Conservation (phyloP, 2,329 filamentous ascomycete genomes). For the Rosellinia necatrix region DNA sequence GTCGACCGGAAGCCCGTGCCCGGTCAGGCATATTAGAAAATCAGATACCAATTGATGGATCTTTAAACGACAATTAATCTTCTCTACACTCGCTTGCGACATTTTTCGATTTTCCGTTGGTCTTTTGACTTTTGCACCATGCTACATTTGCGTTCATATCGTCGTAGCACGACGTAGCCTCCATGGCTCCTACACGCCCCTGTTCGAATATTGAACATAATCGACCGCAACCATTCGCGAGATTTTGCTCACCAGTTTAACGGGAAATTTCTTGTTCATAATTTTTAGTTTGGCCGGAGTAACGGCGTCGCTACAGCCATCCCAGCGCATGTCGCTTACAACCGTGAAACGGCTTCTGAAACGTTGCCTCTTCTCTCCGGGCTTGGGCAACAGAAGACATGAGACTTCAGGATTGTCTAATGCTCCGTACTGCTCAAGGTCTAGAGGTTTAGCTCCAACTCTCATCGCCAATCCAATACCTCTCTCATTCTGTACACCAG, state of each 20-base stretch:
- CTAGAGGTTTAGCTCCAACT: neutral
- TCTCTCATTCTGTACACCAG: constrained; percentile 29
- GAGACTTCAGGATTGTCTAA: constrained; percentile 12
- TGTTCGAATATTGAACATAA: constrained; percentile 18
- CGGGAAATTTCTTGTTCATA: constrained; percentile 40
- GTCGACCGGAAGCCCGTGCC: constrained; percentile 62
- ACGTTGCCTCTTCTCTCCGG: constrained; percentile 9
- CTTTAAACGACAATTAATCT: constrained; percentile 37
- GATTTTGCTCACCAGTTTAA: constrained; percentile 28
- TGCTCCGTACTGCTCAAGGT: constrained; percentile 16
- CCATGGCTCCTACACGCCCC: constrained; percentile 12
- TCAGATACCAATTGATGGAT: constrained; percentile 39
- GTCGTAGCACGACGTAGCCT: constrained; percentile 25
- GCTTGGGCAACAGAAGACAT: constrained; percentile 8
- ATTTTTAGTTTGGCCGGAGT: constrained; percentile 35
- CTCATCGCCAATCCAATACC: constrained; percentile 33
- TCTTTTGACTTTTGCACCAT: constrained; percentile 30
- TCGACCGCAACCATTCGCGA: constrained; percentile 15
- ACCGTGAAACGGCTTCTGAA: neutral
- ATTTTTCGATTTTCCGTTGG: constrained; percentile 30
- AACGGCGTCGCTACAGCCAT: neutral
- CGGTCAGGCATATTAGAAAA: constrained; percentile 54
- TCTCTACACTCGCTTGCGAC: constrained; percentile 44
- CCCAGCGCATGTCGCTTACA: constrained; percentile 14
- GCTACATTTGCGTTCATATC: constrained; percentile 23